phyloP scores from a whole-genome alignment of 2,329 filamentous ascomycete species.

The Diaporthe aspalathi region DNA sequence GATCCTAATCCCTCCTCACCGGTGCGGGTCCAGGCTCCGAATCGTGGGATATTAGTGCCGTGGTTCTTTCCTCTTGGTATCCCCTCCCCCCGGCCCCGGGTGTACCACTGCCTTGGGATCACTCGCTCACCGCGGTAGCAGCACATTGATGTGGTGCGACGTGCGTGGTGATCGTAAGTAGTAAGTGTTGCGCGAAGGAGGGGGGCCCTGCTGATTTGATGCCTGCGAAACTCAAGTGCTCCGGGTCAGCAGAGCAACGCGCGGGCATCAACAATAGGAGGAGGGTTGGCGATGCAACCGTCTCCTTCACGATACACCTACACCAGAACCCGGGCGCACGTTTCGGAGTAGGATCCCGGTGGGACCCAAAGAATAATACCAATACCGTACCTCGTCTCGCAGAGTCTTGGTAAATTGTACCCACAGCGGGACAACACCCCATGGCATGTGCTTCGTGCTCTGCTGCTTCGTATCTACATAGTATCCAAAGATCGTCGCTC shows the following conservation, averaged over 20 bases:
- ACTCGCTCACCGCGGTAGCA: not conserved
- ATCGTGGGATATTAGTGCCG: slow-evolving; percentile 13
- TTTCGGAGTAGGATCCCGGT: slow-evolving; percentile 27
- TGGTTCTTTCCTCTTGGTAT: not conserved
- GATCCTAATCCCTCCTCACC: slow-evolving; percentile 19
- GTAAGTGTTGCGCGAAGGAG: no score
- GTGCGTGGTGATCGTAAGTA: not conserved
- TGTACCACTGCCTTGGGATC: not conserved
- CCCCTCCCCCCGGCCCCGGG: no score
- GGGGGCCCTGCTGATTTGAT: not conserved
- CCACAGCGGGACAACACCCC: not conserved
- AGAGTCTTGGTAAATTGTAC: not conserved
- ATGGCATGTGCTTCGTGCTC: not conserved
- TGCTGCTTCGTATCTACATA: not conserved
- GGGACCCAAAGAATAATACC: not conserved
- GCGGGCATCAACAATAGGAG: not conserved
- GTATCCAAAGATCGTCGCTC: not conserved
- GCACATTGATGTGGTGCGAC: not conserved
- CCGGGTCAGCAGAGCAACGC: not conserved
- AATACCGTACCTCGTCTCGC: not conserved
- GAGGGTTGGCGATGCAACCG: slow-evolving; percentile 16
- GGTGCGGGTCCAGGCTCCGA: slow-evolving; percentile 22
- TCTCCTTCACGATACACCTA: not conserved
- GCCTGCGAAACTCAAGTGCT: slow-evolving; percentile 7
- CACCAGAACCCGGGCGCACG: not conserved